Evolutionary conservation across 257 asterid species (phyloP), one percentile per base, ranked within the genome.

Genomic region (Mitragyna speciosa): DNA sequence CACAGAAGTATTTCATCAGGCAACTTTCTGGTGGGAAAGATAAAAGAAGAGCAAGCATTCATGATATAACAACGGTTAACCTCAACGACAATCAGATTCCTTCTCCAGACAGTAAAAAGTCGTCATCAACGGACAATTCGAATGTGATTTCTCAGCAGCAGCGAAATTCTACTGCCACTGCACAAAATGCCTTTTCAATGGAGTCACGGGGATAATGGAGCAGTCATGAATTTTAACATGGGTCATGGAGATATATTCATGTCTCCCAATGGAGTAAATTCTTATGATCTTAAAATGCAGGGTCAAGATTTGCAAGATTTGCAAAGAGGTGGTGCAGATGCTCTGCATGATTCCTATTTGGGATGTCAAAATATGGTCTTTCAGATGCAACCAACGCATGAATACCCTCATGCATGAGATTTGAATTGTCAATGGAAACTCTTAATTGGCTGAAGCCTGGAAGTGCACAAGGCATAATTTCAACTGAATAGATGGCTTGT

Each of bases 21-120:
- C 99, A 94, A 59, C 95, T 90, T 41, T 91, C 98, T 0, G 96
- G 97, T 0, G 95, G 98, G 3, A 96, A 94, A 81, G 99, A 96
- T 67, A 94, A 94, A 83, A 88, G 97, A 83, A 87, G 99, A 52
- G 98, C 99, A 0, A 96, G 98, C 86, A 96, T 96, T 83, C 99
- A 96, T 28, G 99, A 96, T 64, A 96, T 94, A 69, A 96, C 99
- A 1, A 96, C 97, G 0, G 93, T 89, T 48, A 91, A 85, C 84
- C 87, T 96, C 61, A 83, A 71, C 36, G 96, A 95, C 20, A 77
- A 75, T 68, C 92, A 85, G 73, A 80, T 82, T 41, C 82, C 90
- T 54, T 89, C 95, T 17, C 88, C 92, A 0, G 98, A 93, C 5
- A 75, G 72, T 80, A 89, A 80, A 54, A 92, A 81, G 70, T 61